These are phyloP conservation scores for Hericium coralloides DNA, from an alignment of 768 basidiomycete genomes.

Conservation along the genomic window DNA sequence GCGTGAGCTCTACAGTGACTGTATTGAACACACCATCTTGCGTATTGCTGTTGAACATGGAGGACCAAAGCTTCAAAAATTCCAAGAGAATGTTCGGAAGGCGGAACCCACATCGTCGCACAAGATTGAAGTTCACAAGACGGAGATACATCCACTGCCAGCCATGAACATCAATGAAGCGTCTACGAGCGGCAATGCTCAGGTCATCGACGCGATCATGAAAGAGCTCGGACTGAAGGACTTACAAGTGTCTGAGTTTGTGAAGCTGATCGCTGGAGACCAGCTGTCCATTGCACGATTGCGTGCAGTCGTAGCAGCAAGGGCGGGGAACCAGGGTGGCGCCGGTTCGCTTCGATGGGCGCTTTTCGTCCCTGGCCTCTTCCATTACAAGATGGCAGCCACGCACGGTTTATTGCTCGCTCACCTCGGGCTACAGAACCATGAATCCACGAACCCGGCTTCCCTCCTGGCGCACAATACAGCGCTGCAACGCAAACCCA, in stretches of 20 bases:
- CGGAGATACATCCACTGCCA: slow-evolving; percentile 21
- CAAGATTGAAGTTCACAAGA: slow-evolving; percentile 23
- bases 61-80: slow-evolving; percentile 21
- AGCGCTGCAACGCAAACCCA: slow-evolving; percentile 21
- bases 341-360: slow-evolving; percentile 17
- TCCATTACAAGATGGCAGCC: slow-evolving; percentile 30
- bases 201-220: slow-evolving; percentile 23
- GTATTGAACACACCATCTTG: slow-evolving; percentile 20
- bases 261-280: slow-evolving; percentile 21
- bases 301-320: slow-evolving; percentile 21
- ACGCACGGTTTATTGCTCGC: slow-evolving; percentile 21
- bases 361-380: slow-evolving; percentile 25
- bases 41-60: slow-evolving; percentile 24
- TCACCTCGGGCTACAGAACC: slow-evolving; percentile 24
- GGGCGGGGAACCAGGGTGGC: slow-evolving; percentile 24
- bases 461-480: slow-evolving; percentile 28
- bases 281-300: slow-evolving; percentile 29
- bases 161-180: slow-evolving; percentile 30
- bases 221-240: slow-evolving; percentile 18
- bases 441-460: slow-evolving; percentile 24
- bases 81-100: slow-evolving; percentile 13
- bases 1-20: not conserved
- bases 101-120: slow-evolving; percentile 14
- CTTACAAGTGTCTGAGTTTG: not conserved
- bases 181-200: slow-evolving; percentile 25